Percentiles rank a stretch among this genome's conserved stretches.
Evolutionary conservation across 352 stramenopile species (phyloP).

Genomic region (Phytophthora pinifolia): DNA sequence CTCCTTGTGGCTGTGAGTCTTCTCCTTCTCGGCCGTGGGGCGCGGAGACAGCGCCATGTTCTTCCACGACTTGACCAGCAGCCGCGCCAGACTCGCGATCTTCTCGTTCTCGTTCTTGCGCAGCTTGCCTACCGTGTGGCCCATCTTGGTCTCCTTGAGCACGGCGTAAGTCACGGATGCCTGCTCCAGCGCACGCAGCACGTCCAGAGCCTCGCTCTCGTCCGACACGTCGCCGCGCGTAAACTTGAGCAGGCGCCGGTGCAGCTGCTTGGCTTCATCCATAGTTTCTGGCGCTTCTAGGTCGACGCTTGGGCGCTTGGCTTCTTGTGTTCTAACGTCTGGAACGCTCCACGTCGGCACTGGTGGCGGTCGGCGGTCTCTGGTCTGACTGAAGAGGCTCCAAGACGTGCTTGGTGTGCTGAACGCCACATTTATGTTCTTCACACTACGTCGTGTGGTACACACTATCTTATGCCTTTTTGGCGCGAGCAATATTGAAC

Average conservation of each 20-base stretch:
- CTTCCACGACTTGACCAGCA: constrained; percentile 89
- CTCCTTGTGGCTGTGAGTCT: constrained; percentile 30
- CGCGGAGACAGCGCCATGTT: constrained; percentile 73
- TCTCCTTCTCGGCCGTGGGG: not conserved
- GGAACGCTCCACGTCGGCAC: constrained; percentile 19
- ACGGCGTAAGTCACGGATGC: constrained; percentile 60
- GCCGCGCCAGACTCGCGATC: constrained; percentile 71
- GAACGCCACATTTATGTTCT: not conserved
- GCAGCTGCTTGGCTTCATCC: constrained; percentile 67
- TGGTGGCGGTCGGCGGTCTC: constrained; percentile 1
- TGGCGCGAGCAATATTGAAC: constrained; percentile 8
- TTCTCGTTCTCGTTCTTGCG: constrained; percentile 87
- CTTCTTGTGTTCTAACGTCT: constrained; percentile 25
- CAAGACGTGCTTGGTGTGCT: constrained; percentile 3
- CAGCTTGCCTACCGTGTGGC: constrained; percentile 86
- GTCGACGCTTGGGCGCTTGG: constrained; percentile 9
- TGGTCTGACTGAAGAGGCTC: constrained; percentile 14
- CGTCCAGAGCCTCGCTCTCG: constrained; percentile 55
- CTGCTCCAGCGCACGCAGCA: constrained; percentile 63
- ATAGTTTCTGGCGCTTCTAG: constrained; percentile 31
- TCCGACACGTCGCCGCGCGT: constrained; percentile 61
- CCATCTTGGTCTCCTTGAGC: constrained; percentile 85
- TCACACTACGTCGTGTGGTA: not conserved
- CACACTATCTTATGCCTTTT: constrained; percentile 5
- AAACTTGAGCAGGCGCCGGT: constrained; percentile 76